Conservation (phyloP, 1,284 basidiomycete species). For the Gymnopus androsaceus region DNA sequence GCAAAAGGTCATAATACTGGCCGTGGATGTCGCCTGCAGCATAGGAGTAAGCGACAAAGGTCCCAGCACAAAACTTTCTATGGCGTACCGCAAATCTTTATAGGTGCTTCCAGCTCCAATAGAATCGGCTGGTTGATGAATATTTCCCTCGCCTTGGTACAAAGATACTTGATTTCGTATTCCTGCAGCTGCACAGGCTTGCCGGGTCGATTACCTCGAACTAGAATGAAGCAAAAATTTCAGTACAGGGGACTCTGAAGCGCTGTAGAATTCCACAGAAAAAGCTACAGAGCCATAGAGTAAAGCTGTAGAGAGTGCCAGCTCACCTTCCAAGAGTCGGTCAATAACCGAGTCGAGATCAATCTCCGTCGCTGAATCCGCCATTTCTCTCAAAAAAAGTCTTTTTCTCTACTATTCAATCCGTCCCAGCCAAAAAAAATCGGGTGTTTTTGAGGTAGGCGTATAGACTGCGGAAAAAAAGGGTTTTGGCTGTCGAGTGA, state of each 20-base stretch:
- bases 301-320: constrained; percentile 34
- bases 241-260: too few species aligned
- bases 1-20: constrained; percentile 92
- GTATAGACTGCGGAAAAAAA: constrained; percentile 7
- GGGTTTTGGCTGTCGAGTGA: not conserved
- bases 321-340: constrained; percentile 92
- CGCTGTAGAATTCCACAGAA: not conserved
- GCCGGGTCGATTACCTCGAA: constrained; percentile 91
- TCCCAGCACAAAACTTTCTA: constrained; percentile 19
- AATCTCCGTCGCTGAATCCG: constrained; percentile 79
- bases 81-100: constrained; percentile 92
- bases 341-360: constrained; percentile 98
- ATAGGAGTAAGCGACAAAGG: not conserved
- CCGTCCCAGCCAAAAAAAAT: not conserved
- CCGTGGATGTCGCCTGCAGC: constrained; percentile 87
- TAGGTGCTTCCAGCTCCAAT: constrained; percentile 91
- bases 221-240: constrained; percentile 41
- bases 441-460: not conserved
- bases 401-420: constrained; percentile 8
- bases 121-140: constrained; percentile 96
- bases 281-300: constrained; percentile 11
- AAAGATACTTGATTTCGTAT: constrained; percentile 95
- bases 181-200: constrained; percentile 94
- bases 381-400: constrained; percentile 40
- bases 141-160: constrained; percentile 93